These are phyloP conservation scores for Striga asiatica DNA, from an alignment of 257 asterid genomes.

Conservation along the genomic window DNA sequence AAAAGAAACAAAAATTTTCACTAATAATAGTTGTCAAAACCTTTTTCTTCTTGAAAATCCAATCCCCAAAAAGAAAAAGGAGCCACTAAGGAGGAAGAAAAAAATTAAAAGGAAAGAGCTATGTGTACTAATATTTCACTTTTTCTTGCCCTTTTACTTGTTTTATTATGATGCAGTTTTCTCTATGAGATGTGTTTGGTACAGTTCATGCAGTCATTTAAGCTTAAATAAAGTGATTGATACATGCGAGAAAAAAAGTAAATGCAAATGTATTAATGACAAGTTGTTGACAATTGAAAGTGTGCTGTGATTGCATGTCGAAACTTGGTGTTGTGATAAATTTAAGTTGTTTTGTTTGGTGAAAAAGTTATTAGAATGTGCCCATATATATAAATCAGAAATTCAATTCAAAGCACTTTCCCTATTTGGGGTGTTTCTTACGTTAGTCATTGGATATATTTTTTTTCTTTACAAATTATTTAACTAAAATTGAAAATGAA, in stretches of 20 bases:
- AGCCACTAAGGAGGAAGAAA: slow-evolving; percentile 7
- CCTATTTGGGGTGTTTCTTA: no score
- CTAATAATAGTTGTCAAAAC: slow-evolving; percentile 20
- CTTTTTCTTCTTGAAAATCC: slow-evolving; percentile 16
- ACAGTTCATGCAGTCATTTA: slow-evolving; percentile 4
- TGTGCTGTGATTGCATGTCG: no score
- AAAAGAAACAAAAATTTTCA: slow-evolving; percentile 9
- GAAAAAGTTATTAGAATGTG: background rate
- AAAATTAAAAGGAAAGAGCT: background rate
- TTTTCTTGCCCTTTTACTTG: slow-evolving; percentile 9
- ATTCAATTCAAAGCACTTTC: no score
- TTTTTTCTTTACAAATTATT: no score
- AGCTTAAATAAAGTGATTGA: background rate
- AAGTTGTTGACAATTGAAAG: no score
- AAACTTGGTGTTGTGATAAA: background rate
- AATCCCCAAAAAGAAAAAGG: slow-evolving; percentile 16
- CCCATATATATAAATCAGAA: no score
- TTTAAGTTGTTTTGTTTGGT: background rate
- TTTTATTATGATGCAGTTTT: background rate
- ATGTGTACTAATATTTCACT: background rate
- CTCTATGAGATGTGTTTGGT: background rate
- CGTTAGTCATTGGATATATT: no score
- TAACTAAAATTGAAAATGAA: no score
- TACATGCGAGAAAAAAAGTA: no score
- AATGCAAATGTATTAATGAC: no score